Conservation (phyloP, 139 green algal species). For the Volvox reticuliferus region DNA sequence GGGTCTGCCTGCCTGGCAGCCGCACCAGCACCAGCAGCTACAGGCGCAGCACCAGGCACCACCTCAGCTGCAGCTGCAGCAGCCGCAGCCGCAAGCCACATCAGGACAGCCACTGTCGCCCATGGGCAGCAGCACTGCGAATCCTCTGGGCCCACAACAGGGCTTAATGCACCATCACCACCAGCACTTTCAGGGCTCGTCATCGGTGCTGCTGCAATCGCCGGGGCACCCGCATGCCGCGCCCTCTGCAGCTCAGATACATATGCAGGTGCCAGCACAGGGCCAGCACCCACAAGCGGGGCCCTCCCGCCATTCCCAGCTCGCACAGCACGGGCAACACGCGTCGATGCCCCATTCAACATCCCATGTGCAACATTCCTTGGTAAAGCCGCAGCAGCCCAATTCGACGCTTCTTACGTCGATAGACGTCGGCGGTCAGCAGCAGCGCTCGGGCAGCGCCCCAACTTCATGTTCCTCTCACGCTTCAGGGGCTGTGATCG, state of each 20-base stretch:
- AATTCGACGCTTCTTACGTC: not conserved
- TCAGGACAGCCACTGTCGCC: not conserved
- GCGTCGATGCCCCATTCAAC: not conserved
- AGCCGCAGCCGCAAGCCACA: not conserved
- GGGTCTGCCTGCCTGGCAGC: not conserved
- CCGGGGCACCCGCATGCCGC: not conserved
- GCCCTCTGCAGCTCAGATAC: not conserved
- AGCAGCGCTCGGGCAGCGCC: conserved; percentile 10
- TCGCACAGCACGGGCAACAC: not conserved
- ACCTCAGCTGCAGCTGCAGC: not conserved
- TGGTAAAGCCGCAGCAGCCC: not conserved
- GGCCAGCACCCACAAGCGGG: not conserved
- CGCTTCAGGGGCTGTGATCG: not conserved
- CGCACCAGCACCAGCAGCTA: not conserved
- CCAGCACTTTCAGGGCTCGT: not conserved
- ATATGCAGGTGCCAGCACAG: not conserved
- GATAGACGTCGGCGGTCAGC: not conserved
- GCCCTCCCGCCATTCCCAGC: not conserved
- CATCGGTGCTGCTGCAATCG: not conserved
- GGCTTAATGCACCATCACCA: not conserved
- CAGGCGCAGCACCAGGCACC: not conserved
- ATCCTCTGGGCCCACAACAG: not conserved
- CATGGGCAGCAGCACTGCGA: not conserved
- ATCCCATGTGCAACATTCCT: not conserved
- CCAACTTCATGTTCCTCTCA: not conserved